Base-by-base conservation (phyloP, 805 yeast species). In the Suhomyces sp. region DNA sequence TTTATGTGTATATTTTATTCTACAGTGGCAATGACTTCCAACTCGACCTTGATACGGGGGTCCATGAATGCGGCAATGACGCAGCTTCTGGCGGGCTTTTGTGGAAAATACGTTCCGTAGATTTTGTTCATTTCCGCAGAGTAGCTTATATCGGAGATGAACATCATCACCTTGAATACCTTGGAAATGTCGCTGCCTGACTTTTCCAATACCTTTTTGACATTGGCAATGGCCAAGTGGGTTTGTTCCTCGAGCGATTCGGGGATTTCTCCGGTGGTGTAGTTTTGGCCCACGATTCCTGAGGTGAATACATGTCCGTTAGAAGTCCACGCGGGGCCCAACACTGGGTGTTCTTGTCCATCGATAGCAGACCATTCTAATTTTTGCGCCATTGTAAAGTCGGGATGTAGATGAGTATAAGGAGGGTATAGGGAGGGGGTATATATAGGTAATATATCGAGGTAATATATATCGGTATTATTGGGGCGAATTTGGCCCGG, bases 11-110 rank as follows among this genome's bases (percentile, higher is more conserved):
- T n/a, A n/a, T n/a, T n/a, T n/a, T n/a, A n/a, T 33, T 70, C 67
- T 26, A 62, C 46, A 35, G 71, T 59, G 33, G 82, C 81, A 60
- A 81, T 68, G 48, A 77, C 75, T 60, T 82, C 85, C 51, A 81
- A 61, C 61, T 82, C 86, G 46, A 82, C 79, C 58, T 78, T 74
- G 50, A 81, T 56, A n/a, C 68, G 60, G 9, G 77, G 71, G 61
- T 80, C 76, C 61, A 83, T 82, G 68, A 82, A 81, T 6, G 69
- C 75, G 33, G 78, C 84, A 49, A 79, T 70, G 36, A 82, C 70
- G 61, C 83, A 79, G 46, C 80, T 74, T 70, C 86, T 74, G 6
- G 83, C 82, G 17, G 86, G 86, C 56, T 72, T 70, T 45, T 71
- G 68, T 2, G 74, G 72, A 69, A 82, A 78, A 60, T 72, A 69